A percentile compares a stretch with the other conserved stretches of the same genome.
These are phyloP conservation scores for Phaffomyces opuntiae DNA, from an alignment of 805 yeast species.

Conservation along the genomic window DNA sequence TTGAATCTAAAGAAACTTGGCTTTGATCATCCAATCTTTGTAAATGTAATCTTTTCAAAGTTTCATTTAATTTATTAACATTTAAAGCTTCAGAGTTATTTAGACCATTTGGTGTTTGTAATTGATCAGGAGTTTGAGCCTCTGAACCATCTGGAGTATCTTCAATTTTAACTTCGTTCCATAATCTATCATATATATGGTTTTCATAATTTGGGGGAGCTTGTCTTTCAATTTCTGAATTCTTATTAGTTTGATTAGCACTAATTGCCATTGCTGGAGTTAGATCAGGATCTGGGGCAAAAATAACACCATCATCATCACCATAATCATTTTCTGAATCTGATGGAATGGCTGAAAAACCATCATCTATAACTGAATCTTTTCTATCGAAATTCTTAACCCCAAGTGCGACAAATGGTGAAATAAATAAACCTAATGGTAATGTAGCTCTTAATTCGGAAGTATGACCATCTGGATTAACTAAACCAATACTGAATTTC, in stretches of 20 bases:
- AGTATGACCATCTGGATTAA: slow-evolving; percentile 87
- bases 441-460: slow-evolving; percentile 88
- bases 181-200: slow-evolving; percentile 75
- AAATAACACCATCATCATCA: slow-evolving; percentile 34
- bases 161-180: slow-evolving; percentile 48
- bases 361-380: slow-evolving; percentile 18
- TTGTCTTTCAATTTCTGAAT: slow-evolving; percentile 38
- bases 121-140: slow-evolving; percentile 24
- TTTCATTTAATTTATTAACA: slow-evolving; percentile 38
- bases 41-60: slow-evolving; percentile 42
- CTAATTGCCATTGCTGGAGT: slow-evolving; percentile 16
- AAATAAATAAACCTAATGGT: slow-evolving; percentile 69
- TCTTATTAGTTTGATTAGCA: slow-evolving; percentile 11
- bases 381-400: slow-evolving; percentile 31
- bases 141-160: slow-evolving; percentile 27
- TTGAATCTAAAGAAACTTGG: slow-evolving; percentile 19
- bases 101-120: slow-evolving; percentile 15
- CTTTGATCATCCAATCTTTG: slow-evolving; percentile 39
- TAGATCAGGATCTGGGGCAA: slow-evolving; percentile 29
- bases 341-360: slow-evolving; percentile 22
- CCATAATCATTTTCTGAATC: slow-evolving; percentile 16
- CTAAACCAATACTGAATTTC: slow-evolving; percentile 68
- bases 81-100: slow-evolving; percentile 17
- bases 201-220: slow-evolving; percentile 86
- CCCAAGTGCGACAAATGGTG: slow-evolving; percentile 74